phyloP scores from a whole-genome alignment of 2,329 filamentous ascomycete genomes.

The Phialophora expanda region DNA sequence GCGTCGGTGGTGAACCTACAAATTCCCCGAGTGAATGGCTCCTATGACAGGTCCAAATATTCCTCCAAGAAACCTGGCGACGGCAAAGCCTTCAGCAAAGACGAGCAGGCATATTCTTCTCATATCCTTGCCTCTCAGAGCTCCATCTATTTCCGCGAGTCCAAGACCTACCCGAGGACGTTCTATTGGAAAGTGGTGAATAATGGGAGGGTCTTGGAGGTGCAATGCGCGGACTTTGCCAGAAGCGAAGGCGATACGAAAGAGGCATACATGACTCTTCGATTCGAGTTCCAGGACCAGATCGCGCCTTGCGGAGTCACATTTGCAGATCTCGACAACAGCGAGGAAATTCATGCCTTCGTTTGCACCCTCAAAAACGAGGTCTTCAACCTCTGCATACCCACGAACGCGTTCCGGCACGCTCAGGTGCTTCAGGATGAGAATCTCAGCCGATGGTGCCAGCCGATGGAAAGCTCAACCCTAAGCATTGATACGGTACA shows the following conservation, averaged over 20 bases:
- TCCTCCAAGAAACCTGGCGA: conserved; percentile 24
- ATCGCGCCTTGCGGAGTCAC: conserved; percentile 80
- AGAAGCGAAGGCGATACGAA: conserved; percentile 65
- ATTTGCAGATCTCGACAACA: conserved; percentile 77
- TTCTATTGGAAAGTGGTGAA: conserved; percentile 92
- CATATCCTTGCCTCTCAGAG: conserved; percentile 77
- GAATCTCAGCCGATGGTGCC: conserved; percentile 76
- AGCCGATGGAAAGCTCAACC: conserved; percentile 69
- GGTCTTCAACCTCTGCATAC: conserved; percentile 81
- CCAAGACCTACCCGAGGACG: conserved; percentile 76
- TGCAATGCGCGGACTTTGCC: conserved; percentile 81
- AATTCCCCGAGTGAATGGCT: conserved; percentile 36
- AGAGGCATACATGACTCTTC: conserved; percentile 76
- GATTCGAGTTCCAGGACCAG: conserved; percentile 74
- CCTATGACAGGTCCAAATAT: conserved; percentile 33
- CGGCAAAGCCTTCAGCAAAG: conserved; percentile 19
- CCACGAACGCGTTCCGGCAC: conserved; percentile 77
- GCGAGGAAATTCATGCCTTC: conserved; percentile 78
- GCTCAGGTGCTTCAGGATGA: conserved; percentile 69
- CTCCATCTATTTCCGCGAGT: conserved; percentile 81
- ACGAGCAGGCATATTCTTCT: conserved; percentile 71
- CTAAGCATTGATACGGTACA: conserved; percentile 74
- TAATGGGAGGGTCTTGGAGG: conserved; percentile 76
- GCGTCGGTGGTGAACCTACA: conserved; percentile 27
- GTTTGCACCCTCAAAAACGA: conserved; percentile 78